Conservation (phyloP, 306 rosid species). For the Dryas octopetala region DNA sequence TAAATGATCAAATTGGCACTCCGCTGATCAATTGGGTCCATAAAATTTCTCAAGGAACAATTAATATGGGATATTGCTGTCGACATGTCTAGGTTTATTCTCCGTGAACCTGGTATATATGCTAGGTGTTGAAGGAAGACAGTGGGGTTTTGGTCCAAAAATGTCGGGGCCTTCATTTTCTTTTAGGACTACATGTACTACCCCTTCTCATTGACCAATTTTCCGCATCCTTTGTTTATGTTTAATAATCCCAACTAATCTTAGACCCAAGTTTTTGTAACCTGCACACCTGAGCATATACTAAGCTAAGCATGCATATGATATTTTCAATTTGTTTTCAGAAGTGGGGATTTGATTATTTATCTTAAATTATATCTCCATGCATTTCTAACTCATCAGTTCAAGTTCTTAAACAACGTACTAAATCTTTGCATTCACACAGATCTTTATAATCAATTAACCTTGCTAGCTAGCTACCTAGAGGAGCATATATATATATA, state of each 20-base stretch:
- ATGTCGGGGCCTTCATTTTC: conserved; percentile 17
- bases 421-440: conserved; percentile 14
- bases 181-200: neutral
- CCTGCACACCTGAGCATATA: conserved; percentile 2
- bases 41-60: neutral
- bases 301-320: neutral
- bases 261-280: neutral
- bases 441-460: neutral
- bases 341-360: neutral
- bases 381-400: neutral
- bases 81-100: neutral
- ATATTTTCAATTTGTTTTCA: conserved; percentile 10
- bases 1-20: too few species aligned
- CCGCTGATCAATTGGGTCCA: neutral
- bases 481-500: neutral
- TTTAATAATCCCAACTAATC: neutral
- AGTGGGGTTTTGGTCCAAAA: conserved; percentile 4
- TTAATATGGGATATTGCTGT: conserved; percentile 5
- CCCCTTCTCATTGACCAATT: conserved; percentile 5
- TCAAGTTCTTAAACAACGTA: conserved; percentile 2
- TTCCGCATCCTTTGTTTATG: too few species aligned
- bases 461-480: neutral
- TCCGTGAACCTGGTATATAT: neutral
- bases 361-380: neutral
- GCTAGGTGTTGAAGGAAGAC: neutral